These are phyloP conservation scores for Lojkania enalia DNA, from an alignment of 2,329 filamentous ascomycete genomes.

Conservation along the genomic window DNA sequence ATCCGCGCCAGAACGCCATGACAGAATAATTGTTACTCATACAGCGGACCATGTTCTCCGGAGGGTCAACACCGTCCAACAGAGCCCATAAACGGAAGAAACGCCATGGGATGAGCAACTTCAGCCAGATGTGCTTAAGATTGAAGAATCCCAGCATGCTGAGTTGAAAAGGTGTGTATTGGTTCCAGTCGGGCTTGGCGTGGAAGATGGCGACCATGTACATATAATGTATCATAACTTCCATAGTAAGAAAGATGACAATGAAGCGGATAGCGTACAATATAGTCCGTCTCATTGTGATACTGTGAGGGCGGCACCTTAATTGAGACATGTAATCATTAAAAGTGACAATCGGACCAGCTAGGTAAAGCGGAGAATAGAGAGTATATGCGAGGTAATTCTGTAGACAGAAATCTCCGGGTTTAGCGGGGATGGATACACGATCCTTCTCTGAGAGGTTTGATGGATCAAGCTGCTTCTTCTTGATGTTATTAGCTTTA, in stretches of 20 bases:
- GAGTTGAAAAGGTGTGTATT: conserved; percentile 85
- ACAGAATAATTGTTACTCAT: conserved; percentile 94
- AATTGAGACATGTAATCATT: conserved; percentile 95
- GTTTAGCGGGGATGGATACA: conserved; percentile 72
- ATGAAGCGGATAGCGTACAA: conserved; percentile 84
- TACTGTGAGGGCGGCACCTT: conserved; percentile 71
- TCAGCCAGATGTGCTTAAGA: conserved; percentile 96
- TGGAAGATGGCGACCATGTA: conserved; percentile 94
- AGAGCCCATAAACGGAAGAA: conserved; percentile 97
- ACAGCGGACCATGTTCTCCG: conserved; percentile 98
- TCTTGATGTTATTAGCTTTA: conserved; percentile 75
- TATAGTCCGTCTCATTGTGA: conserved; percentile 70
- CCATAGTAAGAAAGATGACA: conserved; percentile 82
- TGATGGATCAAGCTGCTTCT: conserved; percentile 91
- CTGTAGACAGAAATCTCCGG: conserved; percentile 73
- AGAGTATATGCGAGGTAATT: conserved; percentile 89
- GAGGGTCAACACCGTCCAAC: conserved; percentile 87
- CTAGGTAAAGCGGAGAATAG: conserved; percentile 90
- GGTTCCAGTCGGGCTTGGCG: conserved; percentile 73
- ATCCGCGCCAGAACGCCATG: conserved; percentile 89
- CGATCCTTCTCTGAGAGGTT: conserved; percentile 88
- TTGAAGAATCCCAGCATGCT: conserved; percentile 94
- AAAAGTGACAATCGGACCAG: conserved; percentile 93
- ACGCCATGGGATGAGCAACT: conserved; percentile 95
- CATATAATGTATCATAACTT: conserved; percentile 80